Evolutionary conservation across 2,329 filamentous ascomycete species (phyloP), one percentile per base, ranked within the genome.

Genomic region (Exophiala mesophila): DNA sequence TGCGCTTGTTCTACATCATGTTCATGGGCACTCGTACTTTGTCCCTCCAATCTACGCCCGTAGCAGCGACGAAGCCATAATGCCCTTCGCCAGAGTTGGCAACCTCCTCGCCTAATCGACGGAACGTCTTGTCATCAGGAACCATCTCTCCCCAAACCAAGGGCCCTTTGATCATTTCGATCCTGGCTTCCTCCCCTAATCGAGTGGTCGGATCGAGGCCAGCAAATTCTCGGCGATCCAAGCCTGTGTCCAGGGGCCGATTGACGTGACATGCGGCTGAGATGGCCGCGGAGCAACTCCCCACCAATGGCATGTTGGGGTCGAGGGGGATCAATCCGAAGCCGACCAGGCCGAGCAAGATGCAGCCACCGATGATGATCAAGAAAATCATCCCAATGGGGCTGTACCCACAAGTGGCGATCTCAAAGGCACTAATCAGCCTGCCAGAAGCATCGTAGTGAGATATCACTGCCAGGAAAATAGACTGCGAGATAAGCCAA

Each of bases 401-500:
- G 18, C 41, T 55, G 43, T 50, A 52, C 17, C 51, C 53, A 24
- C 48, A 45, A 2, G 47, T 44, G 7, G 40, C 36, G 15, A 55
- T 16, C 2, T 16, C 12, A 17, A 33, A 19, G 10, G 31, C 15
- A 31, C 40, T 23, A 4, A 26, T 20, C 20, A 43, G 24, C 7
- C 21, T 26, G 8, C 34, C 42, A 17, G 18, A 5, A 15, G 16
- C 3, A 33, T 40, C 30, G 33, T 55, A 57, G 6, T 37, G 39
- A 5, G 59, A 52, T 9, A 67, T 54, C 1, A 52, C 49, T 1
- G 63, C 60, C 2, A 71, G 44, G 47, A 69, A 72, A 3, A 70
- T 35, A n/a, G 57, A 58, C 26, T 69, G 62, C 0, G 68, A 70
- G 2, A 67, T 53, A 0, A 71, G 51, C 65, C 66, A 71, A 40